Base-by-base conservation (phyloP, 73 alveolate genomes). In the Effrenium voratum region DNA sequence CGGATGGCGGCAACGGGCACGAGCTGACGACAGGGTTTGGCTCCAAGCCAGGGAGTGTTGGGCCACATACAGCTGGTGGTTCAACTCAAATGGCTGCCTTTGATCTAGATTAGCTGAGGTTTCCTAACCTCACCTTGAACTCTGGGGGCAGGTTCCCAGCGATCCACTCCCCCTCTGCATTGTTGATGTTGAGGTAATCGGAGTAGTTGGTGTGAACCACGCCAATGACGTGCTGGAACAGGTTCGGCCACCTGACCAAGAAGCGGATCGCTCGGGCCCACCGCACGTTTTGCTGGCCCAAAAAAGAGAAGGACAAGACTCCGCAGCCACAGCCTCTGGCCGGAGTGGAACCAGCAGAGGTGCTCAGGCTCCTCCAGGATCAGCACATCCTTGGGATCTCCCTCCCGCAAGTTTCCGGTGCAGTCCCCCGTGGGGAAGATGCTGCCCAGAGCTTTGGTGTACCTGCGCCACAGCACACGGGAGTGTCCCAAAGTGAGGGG, bases 341-440 rank as follows among this genome's bases (percentile, higher is more conserved):
- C 98, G n/a, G 83, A 76, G 30, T 76, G 91, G 79, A 59, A 93
- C 98, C 98, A 93, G 83, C 92, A 75, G 52, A 93, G 85, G 57
- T 93, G 98, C 70, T 93, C 98, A 2, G 98, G 98, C 92, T 93
- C 98, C 75, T 93, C 98, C 57, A 93, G 82, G 44, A 93, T 76
- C 63, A 73, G 41, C 41, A 93, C 98, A 55, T 93, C 98, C 52
- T 73, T 76, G 40, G 91, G 98, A 83, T 93, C 98, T 66, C 50
- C 13, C 16, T 55, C 82, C 81, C 26, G 44, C 47, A 93, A 26
- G 55, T 80, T 55, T n/a, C 52, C 28, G 34, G 92, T 75, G 79
- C 87, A 68, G 59, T 91, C 98, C 15, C 98, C 98, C 12, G 79
- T 28, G 10, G 98, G 98, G 85, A 91, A 91, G 36, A 91, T 73